Evolutionary conservation across 2,329 filamentous ascomycete genomes (phyloP).

Genomic region (Arthrocladium fulminans): DNA sequence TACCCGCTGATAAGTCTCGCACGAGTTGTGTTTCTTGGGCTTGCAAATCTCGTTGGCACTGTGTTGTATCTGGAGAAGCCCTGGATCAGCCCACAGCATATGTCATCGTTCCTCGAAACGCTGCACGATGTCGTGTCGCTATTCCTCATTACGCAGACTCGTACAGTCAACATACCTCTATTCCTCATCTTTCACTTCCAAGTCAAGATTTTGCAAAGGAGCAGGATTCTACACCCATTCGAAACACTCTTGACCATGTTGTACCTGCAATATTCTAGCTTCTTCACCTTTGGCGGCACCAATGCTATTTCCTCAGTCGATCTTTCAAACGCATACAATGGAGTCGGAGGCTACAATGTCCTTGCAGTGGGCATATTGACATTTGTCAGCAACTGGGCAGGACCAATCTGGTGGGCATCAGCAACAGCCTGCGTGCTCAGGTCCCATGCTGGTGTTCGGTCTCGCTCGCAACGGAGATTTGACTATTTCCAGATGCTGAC

Average conservation of each 20-base stretch:
- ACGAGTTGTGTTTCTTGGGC: slow-evolving; percentile 42
- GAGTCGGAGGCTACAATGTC: slow-evolving; percentile 71
- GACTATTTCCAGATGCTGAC: slow-evolving; percentile 5
- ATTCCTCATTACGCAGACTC: slow-evolving; percentile 77
- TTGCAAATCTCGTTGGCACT: slow-evolving; percentile 28
- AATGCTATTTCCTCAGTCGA: slow-evolving; percentile 96
- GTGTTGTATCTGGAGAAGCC: slow-evolving; percentile 20
- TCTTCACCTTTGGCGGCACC: slow-evolving; percentile 83
- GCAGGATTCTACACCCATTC: slow-evolving; percentile 28
- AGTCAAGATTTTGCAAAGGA: slow-evolving; percentile 42
- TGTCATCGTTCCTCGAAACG: slow-evolving; percentile 19
- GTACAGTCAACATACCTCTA: slow-evolving; percentile 74
- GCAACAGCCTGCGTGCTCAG: slow-evolving; percentile 53
- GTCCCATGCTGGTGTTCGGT: background rate
- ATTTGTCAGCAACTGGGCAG: slow-evolving; percentile 86
- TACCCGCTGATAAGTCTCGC: slow-evolving; percentile 37
- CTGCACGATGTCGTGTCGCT: slow-evolving; percentile 66
- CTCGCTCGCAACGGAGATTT: background rate
- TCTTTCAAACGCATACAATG: slow-evolving; percentile 90
- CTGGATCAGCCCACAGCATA: slow-evolving; percentile 13
- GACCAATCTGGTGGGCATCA: slow-evolving; percentile 75
- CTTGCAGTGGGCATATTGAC: slow-evolving; percentile 72
- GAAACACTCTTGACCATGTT: slow-evolving; percentile 63
- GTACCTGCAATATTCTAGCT: slow-evolving; percentile 70
- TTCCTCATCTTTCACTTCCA: slow-evolving; percentile 65